A percentile compares a stretch with the other conserved stretches of the same genome.
These are phyloP conservation scores for Alternaria burnsii DNA, from an alignment of 2,329 filamentous ascomycete genomes.

Conservation along the genomic window DNA sequence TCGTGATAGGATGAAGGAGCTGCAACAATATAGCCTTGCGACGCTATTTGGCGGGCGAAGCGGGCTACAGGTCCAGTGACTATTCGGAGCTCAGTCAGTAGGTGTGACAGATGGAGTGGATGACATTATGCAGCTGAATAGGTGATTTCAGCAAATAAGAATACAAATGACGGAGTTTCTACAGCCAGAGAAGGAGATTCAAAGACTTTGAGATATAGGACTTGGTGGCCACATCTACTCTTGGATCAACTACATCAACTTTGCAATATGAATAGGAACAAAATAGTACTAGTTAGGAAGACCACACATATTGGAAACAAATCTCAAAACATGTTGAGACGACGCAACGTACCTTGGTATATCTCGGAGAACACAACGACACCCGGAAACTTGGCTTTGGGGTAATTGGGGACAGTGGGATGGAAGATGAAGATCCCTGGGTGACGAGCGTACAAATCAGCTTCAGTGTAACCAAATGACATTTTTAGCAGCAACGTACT, in stretches of 20 bases:
- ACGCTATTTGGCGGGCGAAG: conserved; percentile 90
- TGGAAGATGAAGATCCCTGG: conserved; percentile 90
- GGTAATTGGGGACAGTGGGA: conserved; percentile 83
- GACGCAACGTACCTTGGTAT: conserved; percentile 77
- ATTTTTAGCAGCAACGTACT: conserved; percentile 50
- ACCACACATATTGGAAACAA: neutral
- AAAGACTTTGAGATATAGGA: neutral
- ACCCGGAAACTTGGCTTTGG: conserved; percentile 87
- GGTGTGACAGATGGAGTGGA: neutral
- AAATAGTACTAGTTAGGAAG: neutral
- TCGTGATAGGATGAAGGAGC: conserved; percentile 93
- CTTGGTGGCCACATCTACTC: neutral
- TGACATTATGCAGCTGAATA: neutral
- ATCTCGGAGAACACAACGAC: conserved; percentile 93
- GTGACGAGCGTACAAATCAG: conserved; percentile 3
- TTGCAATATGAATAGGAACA: neutral
- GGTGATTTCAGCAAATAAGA: neutral
- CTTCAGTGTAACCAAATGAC: conserved; percentile 10
- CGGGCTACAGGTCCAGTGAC: conserved; percentile 90
- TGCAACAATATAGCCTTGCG: conserved; percentile 91
- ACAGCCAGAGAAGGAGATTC: neutral
- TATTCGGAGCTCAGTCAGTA: conserved; percentile 7
- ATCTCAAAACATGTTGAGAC: neutral
- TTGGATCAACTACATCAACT: neutral
- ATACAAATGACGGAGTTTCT: neutral